Evolutionary conservation across 2,329 filamentous ascomycete genomes (phyloP).

Genomic region (Cladosporium sp.): DNA sequence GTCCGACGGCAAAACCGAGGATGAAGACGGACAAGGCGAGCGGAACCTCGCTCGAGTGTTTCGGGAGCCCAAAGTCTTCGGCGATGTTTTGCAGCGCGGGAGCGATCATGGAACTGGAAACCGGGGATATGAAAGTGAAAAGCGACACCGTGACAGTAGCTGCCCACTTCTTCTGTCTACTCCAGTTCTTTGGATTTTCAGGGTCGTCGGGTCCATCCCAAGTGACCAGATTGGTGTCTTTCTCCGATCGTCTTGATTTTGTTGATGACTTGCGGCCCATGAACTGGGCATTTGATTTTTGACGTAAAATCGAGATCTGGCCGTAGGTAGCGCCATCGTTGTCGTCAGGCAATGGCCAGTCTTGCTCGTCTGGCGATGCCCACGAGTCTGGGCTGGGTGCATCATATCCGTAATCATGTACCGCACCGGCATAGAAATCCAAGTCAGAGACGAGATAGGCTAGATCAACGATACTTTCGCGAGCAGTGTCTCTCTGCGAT

Average conservation of each 20-base stretch:
- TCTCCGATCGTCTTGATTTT: conserved; percentile 28
- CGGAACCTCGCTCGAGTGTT: conserved; percentile 20
- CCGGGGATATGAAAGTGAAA: conserved; percentile 37
- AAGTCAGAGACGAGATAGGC: conserved; percentile 33
- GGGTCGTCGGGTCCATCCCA: conserved; percentile 46
- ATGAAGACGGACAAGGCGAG: conserved; percentile 36
- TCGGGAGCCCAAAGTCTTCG: conserved; percentile 23
- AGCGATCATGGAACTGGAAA: conserved; percentile 38
- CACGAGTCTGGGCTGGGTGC: conserved; percentile 22
- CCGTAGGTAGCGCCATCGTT: conserved; percentile 26
- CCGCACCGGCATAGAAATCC: conserved; percentile 34
- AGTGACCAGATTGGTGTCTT: conserved; percentile 35
- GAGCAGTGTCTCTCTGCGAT: conserved; percentile 23
- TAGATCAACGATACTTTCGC: conserved; percentile 32
- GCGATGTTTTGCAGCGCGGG: conserved; percentile 29
- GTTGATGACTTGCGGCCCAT: conserved; percentile 27
- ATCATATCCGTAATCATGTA: conserved; percentile 32
- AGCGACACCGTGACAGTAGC: conserved; percentile 41
- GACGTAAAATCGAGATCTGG: conserved; percentile 29
- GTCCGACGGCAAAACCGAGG: conserved; percentile 35
- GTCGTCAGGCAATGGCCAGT: conserved; percentile 22
- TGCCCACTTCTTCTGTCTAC: conserved; percentile 40
- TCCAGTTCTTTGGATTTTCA: conserved; percentile 46
- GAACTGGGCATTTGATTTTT: conserved; percentile 23
- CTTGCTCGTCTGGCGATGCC: conserved; percentile 25